Evolutionary conservation across 2,329 filamentous ascomycete genomes (phyloP), one percentile per base, ranked within the genome.

Genomic region (Fusarium marasasianum): DNA sequence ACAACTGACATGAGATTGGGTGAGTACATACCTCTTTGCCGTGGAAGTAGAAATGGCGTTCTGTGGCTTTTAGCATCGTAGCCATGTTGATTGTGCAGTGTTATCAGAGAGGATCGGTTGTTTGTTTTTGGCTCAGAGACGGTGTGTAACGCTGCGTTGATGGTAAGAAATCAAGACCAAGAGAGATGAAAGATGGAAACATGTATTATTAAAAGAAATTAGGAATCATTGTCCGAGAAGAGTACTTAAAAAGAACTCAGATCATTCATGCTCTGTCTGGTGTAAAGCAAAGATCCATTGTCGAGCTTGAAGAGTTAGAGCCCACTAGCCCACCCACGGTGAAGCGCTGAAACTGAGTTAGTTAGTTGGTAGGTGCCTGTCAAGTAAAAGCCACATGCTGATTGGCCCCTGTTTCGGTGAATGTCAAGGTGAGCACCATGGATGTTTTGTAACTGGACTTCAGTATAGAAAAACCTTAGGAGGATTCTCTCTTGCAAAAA

Each of bases 11-110:
- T 26, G 24, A 29, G 24, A 17, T 29, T 26, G 11, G 7, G 35
- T 20, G 35, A 54, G 51, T 54, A 29, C 24, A 12, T 72, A 80
- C 85, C 57, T 77, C 72, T 51, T 83, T 78, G 35, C 84, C 84
- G 56, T 90, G 88, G 29, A 83, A 69, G 75, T 86, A 88, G 72
- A 90, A 90, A 74, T 90, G 88, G 13, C 79, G 80, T 58, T 81
- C 81, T 33, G 83, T 86, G 15, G 83, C 83, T 17, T 78, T 77
- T 68, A 88, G 86, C 87, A 89, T 89, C n/a, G 43, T 71, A n/a
- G 38, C 53, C 29, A 58, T 47, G 22, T 33, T 51, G 33, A n/a
- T 26, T 31, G 26, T 33, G 40, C 22, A 24, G 17, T n/a, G 40
- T 29, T 22, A 37, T 31, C 31, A 40, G 40, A 38, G 35, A 50